These are phyloP conservation scores for Alternaria viburni DNA, from an alignment of 2,329 filamentous ascomycete genomes.

Conservation along the genomic window DNA sequence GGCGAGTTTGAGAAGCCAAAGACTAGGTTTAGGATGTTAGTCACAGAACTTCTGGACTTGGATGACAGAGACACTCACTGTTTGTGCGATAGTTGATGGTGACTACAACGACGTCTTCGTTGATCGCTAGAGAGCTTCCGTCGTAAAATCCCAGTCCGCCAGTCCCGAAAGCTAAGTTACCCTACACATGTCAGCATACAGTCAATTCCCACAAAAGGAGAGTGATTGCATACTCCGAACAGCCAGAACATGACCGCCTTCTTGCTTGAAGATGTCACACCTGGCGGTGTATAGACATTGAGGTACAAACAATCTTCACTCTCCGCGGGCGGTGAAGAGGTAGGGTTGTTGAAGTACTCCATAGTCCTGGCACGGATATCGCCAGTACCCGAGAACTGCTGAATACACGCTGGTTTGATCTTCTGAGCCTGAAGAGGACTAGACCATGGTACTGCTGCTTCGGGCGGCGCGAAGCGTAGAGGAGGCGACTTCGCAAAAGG, in stretches of 20 bases:
- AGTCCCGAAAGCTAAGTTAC: constrained; percentile 27
- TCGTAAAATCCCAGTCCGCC: constrained; percentile 22
- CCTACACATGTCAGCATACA: constrained; percentile 20
- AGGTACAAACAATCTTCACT: constrained; percentile 51
- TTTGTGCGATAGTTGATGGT: constrained; percentile 36
- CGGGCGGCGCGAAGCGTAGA: constrained; percentile 20
- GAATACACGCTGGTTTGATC: constrained; percentile 18
- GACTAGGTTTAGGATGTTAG: background rate
- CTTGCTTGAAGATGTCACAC: constrained; percentile 7
- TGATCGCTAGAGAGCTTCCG: constrained; percentile 31
- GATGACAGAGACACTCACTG: background rate
- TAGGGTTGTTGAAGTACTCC: constrained; percentile 17
- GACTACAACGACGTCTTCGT: constrained; percentile 31
- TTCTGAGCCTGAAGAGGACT: constrained; percentile 14
- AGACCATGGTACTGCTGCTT: constrained; percentile 18
- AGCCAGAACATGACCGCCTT: constrained; percentile 26
- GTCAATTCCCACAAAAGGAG: too few species aligned
- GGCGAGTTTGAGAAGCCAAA: constrained; percentile 29
- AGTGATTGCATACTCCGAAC: background rate
- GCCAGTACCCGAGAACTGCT: constrained; percentile 19
- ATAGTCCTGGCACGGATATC: constrained; percentile 17
- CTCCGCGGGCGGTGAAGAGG: constrained; percentile 17
- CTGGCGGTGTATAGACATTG: constrained; percentile 41
- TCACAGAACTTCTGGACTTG: too few species aligned
- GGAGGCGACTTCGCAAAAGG: constrained; percentile 25